Evolutionary conservation across 208 protist genomes (phyloP), one percentile per base, ranked within the genome.

Genomic region (Crithidia fasciculata): DNA sequence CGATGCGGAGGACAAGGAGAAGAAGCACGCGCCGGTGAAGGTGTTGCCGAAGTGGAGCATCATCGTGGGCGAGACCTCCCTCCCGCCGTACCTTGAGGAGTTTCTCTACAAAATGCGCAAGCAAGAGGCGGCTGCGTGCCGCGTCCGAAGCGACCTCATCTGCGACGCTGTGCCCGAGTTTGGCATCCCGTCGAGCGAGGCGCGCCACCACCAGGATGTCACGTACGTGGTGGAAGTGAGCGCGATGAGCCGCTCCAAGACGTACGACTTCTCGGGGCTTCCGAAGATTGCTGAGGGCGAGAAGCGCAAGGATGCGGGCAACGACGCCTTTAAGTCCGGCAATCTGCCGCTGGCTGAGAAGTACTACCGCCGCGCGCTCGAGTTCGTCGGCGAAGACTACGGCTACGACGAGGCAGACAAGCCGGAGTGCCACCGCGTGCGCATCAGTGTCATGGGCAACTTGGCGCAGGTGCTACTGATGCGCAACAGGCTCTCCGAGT

Each of bases 341-440:
- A 74, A 93, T 12, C 67, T 91, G 10, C 66, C 77, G 5, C 80
- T 74, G 9, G 94, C 94, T 0, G 84, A 91, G 78, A 77, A 80
- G 54, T 93, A 86, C 74, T 97, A 97, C 85, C 87, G 93, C 54
- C 88, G 89, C 39, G 88, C 89, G 8, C 81, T 96, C 45, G 88
- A 95, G 75, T 96, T 96, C 63, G 77, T 97, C 40, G 92, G 92
- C 7, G 78, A 87, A 47, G 87, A 94, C 76, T 90, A 88, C 77
- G 86, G 85, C 41, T 84, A 90, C 55, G 62, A 74, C 43, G 83
- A 86, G 13, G 78, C 79, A 12, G 79, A 85, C 55, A 93, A 92
- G 79, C 65, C 70, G 8, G 86, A 69, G 47, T 84, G 77, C 67
- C 77, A 87, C 53, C 80, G 76, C 45, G 81, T 79, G 19, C 87